Evolutionary conservation across 768 basidiomycete genomes (phyloP), one percentile per base, ranked within the genome.

Genomic region (Amanita thiersii): DNA sequence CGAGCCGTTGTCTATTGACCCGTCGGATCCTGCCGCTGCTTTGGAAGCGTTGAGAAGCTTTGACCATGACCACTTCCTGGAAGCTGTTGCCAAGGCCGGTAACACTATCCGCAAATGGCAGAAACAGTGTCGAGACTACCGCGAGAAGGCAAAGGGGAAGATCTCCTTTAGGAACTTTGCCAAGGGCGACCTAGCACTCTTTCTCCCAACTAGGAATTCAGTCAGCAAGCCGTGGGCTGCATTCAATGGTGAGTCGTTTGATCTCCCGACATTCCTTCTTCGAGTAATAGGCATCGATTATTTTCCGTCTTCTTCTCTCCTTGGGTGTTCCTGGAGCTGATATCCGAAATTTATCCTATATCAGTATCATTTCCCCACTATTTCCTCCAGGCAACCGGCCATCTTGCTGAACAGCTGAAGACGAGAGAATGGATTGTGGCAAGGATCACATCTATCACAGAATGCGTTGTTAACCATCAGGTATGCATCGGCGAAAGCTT

Each of bases 221-320:
- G 77, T 88, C 4, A 83, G 86, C 31, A 90, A 87, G 57, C 87
- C 90, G 1, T 99, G 96, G 94, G 96, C 94, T 17, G 96, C 96
- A 7, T 99, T 98, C 65, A 99, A 98, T 61, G 86, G 92, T 91
- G 56, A 52, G 79, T 28, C 5, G 1, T 29, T 0, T 34, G 47
- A 37, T 34, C 19, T 20, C 26, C 14, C 24, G 18, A 12, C 12
- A n/a, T 35, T 24, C 23, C 14, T 43, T 32, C 34, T 40, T 25
- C 24, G 29, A 42, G 37, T 38, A 32, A 14, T 18, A 26, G 34
- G 35, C 19, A 21, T 14, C 26, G 4, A 37, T 32, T 30, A 23
- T 29, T 44, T 14, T 34, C 26, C 24, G 24, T 29, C n/a, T 39
- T 24, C 17, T 21, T 30, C 14, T 36, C 33, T n/a, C n/a, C n/a